phyloP scores from a whole-genome alignment of 2,329 filamentous ascomycete genomes.

The Diatrype stigma region DNA sequence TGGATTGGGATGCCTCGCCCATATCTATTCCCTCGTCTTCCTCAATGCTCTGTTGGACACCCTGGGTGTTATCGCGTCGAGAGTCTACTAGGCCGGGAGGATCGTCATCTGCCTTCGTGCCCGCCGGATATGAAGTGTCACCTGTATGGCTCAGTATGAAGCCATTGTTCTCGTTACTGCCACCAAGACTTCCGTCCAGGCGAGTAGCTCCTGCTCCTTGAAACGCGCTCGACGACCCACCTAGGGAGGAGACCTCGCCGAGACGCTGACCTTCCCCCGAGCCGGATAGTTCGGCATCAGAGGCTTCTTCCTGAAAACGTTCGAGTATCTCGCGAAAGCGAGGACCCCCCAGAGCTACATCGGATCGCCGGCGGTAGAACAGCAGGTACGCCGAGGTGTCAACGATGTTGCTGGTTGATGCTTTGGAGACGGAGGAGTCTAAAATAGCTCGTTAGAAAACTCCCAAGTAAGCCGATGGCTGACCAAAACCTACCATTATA shows the following conservation, averaged over 20 bases:
- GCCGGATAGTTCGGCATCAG: conserved; percentile 53
- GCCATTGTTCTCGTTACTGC: conserved; percentile 27
- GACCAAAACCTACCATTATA: conserved; percentile 74
- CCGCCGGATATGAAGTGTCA: conserved; percentile 1
- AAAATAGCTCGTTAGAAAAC: conserved; percentile 34
- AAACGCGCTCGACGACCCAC: conserved; percentile 89
- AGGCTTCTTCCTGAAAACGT: conserved; percentile 50
- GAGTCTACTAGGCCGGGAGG: conserved; percentile 14
- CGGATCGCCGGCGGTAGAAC: conserved; percentile 87
- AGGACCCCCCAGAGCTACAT: conserved; percentile 71
- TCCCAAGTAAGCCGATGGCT: background rate
- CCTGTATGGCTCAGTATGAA: conserved; percentile 3
- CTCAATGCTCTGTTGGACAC: conserved; percentile 42
- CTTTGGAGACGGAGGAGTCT: conserved; percentile 72
- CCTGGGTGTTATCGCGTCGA: conserved; percentile 18
- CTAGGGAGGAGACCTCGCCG: conserved; percentile 77
- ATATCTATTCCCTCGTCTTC: conserved; percentile 44
- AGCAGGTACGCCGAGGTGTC: conserved; percentile 82
- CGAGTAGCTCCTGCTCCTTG: conserved; percentile 71
- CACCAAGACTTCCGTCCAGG: conserved; percentile 61
- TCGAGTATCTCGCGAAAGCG: conserved; percentile 68
- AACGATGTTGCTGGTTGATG: conserved; percentile 60
- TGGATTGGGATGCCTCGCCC: conserved; percentile 25
- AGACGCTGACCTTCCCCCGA: conserved; percentile 83
- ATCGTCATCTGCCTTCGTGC: conserved; percentile 16